Percentiles rank a stretch among this genome's conserved stretches.
phyloP scores from a whole-genome alignment of 1,284 basidiomycete genomes.

The Tilletiopsis washingtonensis region DNA sequence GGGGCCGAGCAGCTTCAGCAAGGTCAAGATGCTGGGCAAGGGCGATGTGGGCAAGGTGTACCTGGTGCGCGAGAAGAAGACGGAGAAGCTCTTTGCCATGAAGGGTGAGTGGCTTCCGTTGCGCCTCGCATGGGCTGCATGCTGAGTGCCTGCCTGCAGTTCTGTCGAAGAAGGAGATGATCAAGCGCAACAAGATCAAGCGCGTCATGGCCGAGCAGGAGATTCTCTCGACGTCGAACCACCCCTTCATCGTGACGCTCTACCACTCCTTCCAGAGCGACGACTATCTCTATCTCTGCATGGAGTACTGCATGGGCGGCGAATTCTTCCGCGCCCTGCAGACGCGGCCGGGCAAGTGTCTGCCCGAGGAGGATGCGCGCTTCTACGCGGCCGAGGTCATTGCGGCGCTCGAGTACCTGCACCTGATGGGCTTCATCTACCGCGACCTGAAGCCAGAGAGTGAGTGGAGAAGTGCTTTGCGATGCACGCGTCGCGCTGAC shows the following conservation, averaged over 20 bases:
- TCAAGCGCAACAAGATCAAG: constrained; percentile 47
- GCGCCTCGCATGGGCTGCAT: background rate
- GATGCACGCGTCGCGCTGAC: background rate
- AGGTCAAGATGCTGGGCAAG: constrained; percentile 47
- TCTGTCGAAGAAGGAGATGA: constrained; percentile 46
- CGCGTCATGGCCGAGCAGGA: constrained; percentile 46
- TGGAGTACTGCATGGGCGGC: constrained; percentile 88
- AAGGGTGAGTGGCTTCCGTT: constrained; percentile 15
- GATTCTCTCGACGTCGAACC: constrained; percentile 42
- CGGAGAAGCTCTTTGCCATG: constrained; percentile 42
- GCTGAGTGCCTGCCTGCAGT: constrained; percentile 11
- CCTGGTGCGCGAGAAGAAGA: constrained; percentile 40
- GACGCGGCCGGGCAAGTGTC: constrained; percentile 86
- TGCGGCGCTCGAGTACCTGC: constrained; percentile 93
- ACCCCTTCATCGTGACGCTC: constrained; percentile 46
- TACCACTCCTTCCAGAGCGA: constrained; percentile 47
- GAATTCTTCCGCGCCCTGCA: constrained; percentile 86
- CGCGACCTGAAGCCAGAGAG: constrained; percentile 98
- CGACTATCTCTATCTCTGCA: constrained; percentile 46
- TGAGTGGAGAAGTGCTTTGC: constrained; percentile 52
- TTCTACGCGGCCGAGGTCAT: constrained; percentile 99
- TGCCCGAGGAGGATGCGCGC: constrained; percentile 85
- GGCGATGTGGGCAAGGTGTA: constrained; percentile 47
- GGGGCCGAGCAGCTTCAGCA: constrained; percentile 38
- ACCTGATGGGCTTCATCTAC: constrained; percentile 99